Evolutionary conservation across 1,284 basidiomycete genomes (phyloP), one percentile per base, ranked within the genome.

Genomic region (Austropuccinia psidii): DNA sequence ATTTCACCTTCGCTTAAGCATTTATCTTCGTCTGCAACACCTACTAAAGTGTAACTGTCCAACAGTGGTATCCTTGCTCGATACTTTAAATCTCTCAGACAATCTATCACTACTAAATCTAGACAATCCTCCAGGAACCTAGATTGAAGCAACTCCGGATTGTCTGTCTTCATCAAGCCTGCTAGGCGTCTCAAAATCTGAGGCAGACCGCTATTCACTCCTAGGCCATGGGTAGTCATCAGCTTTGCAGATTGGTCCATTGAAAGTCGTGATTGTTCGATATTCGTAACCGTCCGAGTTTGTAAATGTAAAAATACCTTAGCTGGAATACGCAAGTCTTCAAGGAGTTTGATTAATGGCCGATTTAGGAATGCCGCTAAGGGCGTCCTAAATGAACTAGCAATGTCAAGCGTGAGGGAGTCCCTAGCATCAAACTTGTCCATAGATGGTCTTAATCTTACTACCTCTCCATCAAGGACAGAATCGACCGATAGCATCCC

Each of bases 11-110:
- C 83, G 69, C 81, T 80, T 76, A 90, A 88, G 0, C 85, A 84
- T 2, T 85, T 84, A 1, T 88, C 88, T 81, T 90, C 89, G 77
- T 90, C 89, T 6, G 88, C 87, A n/a, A 90, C 84, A 2, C 90
- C 90, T 21, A 90, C 88, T 3, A 90, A 83, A 24, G 86, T 82
- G 75, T 86, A 86, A 73, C 87, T 87, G 1, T 87, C 81, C 0
- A 86, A 86, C n/a, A 91, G 84, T 1, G 84, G 85, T 43, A 91
- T 88, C 27, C 88, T 83, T 0, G 89, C 89, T 43, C 83, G 82
- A 74, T 77, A 78, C 77, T 90, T 90, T 78, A 91, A 86, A 60
- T 85, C 86, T 15, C 88, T 83, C 21, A 91, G 81, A 15, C 88
- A 84, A 75, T 86, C 84, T 66, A 85, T 85, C 78, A 86, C 84